Base-by-base conservation (phyloP, 305 asterid genomes). In the Fraxinus angustifolia region DNA sequence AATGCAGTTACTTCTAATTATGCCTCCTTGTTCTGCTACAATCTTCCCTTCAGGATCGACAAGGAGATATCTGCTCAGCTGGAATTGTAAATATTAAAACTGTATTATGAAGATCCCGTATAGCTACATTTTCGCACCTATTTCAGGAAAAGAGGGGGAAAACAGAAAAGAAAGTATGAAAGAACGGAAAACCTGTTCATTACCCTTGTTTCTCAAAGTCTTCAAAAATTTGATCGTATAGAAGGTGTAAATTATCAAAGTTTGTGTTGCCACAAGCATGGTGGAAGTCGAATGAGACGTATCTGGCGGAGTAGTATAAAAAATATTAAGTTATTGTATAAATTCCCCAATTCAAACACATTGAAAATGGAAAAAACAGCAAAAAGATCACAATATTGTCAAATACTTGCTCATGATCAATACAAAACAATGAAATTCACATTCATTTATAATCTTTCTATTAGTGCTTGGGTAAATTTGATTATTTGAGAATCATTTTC, bases 11-110 rank as follows among this genome's bases (percentile, higher is more conserved):
- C 94, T 90, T 86, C 99, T 91, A 78, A 93, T 79, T 75, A 96
- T 56, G 83, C 98, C 99, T 84, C 86, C 88, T 83, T 96, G 99
- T 88, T 94, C 97, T 2, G 88, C 88, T 77, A 88, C 79, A 85
- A 93, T 87, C 91, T 88, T 82, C 82, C 96, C 94, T 85, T 88
- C 96, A 87, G 93, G 83, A 90, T 91, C 97, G 87, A 89, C 80
- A 87, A 91, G 91, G 90, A 91, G 91, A 92, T 91, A 96, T 93
- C 99, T 96, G 99, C 92, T 89, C 97, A 88, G 94, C 97, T 94
- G 94, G 93, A 90, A 91, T 83, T 87, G 91, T 87, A 83, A 90
- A 87, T 88, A 91, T 90, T 82, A 94, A 87, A 84, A n/a, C 80
- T 82, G 88, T 85, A 86, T 81, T 81, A 89, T 82, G 82, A 87